Evolutionary conservation across 176 grass and related monocot genomes (phyloP).

Genomic region (Carex myosuroides): DNA sequence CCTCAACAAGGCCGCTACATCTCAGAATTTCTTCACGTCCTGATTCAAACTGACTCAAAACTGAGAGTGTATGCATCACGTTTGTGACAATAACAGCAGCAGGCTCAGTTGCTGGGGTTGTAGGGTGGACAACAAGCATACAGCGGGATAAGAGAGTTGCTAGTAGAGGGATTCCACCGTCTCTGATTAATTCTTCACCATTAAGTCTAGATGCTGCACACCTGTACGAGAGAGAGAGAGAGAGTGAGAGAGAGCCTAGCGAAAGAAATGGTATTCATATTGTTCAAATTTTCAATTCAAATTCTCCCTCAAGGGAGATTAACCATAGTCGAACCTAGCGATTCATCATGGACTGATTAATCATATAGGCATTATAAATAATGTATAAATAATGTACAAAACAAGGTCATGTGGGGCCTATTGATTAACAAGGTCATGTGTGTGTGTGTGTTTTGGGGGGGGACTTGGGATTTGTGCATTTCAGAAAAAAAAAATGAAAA

Average conservation of each 20-base stretch:
- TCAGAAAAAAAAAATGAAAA: conserved; percentile 1
- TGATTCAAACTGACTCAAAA: conserved; percentile 80
- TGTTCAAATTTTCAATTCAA: background rate
- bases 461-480: conserved; percentile 1
- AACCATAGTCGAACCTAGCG: background rate
- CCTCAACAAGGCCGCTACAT: conserved; percentile 78
- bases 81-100: conserved; percentile 86
- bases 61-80: conserved; percentile 88
- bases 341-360: background rate
- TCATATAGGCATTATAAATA: background rate
- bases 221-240: conserved; percentile 24
- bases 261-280: background rate
- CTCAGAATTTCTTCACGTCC: conserved; percentile 79
- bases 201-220: conserved; percentile 93
- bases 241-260: background rate
- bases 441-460: too few species aligned
- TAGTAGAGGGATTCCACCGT: conserved; percentile 87
- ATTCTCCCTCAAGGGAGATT: background rate
- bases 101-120: conserved; percentile 86
- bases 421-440: background rate
- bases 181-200: conserved; percentile 95
- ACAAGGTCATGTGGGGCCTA: background rate
- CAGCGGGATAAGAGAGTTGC: conserved; percentile 95
- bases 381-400: conserved; percentile 2
- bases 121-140: conserved; percentile 94